These are phyloP conservation scores for Drechslera avenae DNA, from an alignment of 2,329 filamentous ascomycete species.

Conservation along the genomic window DNA sequence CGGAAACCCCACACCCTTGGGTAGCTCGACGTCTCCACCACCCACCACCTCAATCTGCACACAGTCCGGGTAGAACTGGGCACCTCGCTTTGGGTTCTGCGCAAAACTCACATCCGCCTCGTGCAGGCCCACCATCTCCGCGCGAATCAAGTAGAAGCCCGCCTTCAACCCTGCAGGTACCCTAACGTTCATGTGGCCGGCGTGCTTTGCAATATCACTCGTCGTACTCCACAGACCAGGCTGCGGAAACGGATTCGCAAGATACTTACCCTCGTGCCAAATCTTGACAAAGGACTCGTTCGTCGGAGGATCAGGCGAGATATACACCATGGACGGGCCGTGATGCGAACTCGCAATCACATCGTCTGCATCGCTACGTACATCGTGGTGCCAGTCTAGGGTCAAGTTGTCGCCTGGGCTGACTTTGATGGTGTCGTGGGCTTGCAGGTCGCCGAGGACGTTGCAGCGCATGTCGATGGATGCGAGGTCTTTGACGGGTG, in stretches of 20 bases:
- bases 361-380: slow-evolving; percentile 44
- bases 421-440: slow-evolving; percentile 44
- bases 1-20: slow-evolving; percentile 53
- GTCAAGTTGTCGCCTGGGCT: slow-evolving; percentile 48
- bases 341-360: slow-evolving; percentile 33
- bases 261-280: slow-evolving; percentile 47
- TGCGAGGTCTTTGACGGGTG: slow-evolving; percentile 48
- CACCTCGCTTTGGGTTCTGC: slow-evolving; percentile 33
- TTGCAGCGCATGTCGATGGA: slow-evolving; percentile 51
- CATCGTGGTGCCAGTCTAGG: slow-evolving; percentile 50
- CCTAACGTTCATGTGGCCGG: slow-evolving; percentile 36
- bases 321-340: slow-evolving; percentile 49
- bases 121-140: slow-evolving; percentile 53
- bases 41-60: slow-evolving; percentile 49
- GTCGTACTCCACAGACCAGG: slow-evolving; percentile 45
- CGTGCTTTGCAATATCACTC: slow-evolving; percentile 28
- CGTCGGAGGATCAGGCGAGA: slow-evolving; percentile 47
- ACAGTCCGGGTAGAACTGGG: slow-evolving; percentile 53
- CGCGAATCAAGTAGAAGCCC: slow-evolving; percentile 50
- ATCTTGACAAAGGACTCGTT: slow-evolving; percentile 50
- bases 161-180: slow-evolving; percentile 45
- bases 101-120: slow-evolving; percentile 43
- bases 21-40: slow-evolving; percentile 35
- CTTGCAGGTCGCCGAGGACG: slow-evolving; percentile 47
- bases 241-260: slow-evolving; percentile 37